Percentiles rank a stretch among this genome's conserved stretches.
phyloP scores from a whole-genome alignment of 2,329 filamentous ascomycete species.

The Claviceps quebecensis region DNA sequence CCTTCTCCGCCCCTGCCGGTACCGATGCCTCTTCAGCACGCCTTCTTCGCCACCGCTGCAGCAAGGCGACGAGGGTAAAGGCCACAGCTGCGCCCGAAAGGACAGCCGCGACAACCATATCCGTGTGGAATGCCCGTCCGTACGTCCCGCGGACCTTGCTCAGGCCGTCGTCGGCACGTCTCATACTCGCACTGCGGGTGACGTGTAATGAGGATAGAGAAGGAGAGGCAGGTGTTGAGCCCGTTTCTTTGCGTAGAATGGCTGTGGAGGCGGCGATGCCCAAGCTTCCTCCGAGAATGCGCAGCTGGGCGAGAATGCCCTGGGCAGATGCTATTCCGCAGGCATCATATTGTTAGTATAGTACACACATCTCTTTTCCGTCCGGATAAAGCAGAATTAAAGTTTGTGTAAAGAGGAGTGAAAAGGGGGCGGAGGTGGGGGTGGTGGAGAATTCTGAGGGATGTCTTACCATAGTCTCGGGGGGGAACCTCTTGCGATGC shows the following conservation, averaged over 20 bases:
- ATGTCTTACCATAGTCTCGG: constrained; percentile 29
- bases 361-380: no score
- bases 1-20: not conserved
- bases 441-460: not conserved
- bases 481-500: constrained; percentile 27
- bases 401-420: no score
- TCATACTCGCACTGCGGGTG: not conserved
- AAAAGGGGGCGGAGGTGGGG: no score
- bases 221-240: not conserved
- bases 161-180: constrained; percentile 13
- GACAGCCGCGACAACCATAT: constrained; percentile 32
- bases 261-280: constrained; percentile 39
- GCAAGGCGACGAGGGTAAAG: constrained; percentile 15
- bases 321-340: constrained; percentile 31
- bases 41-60: not conserved
- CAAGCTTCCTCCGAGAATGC: constrained; percentile 39
- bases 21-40: not conserved
- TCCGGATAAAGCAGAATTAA: no score
- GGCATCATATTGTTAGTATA: not conserved
- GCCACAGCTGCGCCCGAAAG: constrained; percentile 27
- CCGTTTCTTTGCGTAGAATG: constrained; percentile 22
- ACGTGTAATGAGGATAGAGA: not conserved
- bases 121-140: constrained; percentile 28
- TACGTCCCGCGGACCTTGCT: constrained; percentile 21
- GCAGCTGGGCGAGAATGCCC: constrained; percentile 35